Conservation (phyloP, 768 basidiomycete species). For the Termitomyces sp. region DNA sequence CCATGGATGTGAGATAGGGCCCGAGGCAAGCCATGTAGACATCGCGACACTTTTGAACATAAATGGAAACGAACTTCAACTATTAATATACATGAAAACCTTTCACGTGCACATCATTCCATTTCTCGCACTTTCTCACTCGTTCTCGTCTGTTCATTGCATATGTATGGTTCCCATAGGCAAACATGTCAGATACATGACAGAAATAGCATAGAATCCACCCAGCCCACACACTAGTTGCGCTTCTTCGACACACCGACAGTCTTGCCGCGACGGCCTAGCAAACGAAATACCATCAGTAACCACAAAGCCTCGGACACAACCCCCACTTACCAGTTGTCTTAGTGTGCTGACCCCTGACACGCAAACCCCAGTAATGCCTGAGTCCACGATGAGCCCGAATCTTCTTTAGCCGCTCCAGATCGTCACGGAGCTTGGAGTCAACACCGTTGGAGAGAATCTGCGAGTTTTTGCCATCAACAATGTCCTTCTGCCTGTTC, state of each 20-base stretch:
- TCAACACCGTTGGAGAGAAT: constrained; percentile 95
- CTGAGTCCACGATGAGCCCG: constrained; percentile 92
- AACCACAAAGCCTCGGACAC: not conserved
- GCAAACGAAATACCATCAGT: constrained; percentile 2
- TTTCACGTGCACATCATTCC: constrained; percentile 11
- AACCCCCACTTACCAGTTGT: constrained; percentile 73
- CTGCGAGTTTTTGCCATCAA: constrained; percentile 96
- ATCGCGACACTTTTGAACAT: constrained; percentile 2
- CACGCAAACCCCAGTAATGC: constrained; percentile 93
- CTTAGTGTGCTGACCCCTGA: constrained; percentile 99
- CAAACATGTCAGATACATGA: constrained; percentile 14
- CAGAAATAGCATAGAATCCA: constrained; percentile 8
- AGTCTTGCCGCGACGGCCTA: constrained; percentile 93
- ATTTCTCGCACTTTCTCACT: not conserved
- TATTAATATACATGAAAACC: too few relatives aligned
- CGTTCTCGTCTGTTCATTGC: not conserved
- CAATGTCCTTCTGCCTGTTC: constrained; percentile 98
- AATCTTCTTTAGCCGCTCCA: constrained; percentile 99
- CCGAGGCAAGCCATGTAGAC: constrained; percentile 23
- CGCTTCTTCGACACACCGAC: constrained; percentile 96
- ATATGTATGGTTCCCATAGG: constrained; percentile 8
- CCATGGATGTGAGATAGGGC: constrained; percentile 41
- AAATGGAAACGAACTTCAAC: not conserved
- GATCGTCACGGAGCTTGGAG: constrained; percentile 96
- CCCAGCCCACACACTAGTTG: constrained; percentile 32